These are phyloP conservation scores for Fusarium lyarnte DNA, from an alignment of 2,329 filamentous ascomycete genomes.

Conservation along the genomic window DNA sequence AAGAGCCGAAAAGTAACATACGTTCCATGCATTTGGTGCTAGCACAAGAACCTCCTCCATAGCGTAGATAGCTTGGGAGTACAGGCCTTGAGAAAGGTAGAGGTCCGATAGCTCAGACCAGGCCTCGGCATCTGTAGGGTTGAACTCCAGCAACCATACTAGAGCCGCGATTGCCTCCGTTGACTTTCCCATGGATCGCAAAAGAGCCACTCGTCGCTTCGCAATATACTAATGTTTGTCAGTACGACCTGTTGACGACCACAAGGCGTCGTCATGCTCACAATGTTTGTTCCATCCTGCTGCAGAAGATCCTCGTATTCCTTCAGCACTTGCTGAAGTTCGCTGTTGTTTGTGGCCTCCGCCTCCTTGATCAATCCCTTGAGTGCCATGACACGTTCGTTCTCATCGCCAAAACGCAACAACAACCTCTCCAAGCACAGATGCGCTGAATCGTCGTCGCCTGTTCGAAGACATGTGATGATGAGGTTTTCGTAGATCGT, in stretches of 20 bases:
- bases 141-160: slow-evolving; percentile 79
- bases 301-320: slow-evolving; percentile 81
- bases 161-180: slow-evolving; percentile 80
- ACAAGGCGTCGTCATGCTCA: slow-evolving; percentile 52
- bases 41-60: slow-evolving; percentile 90
- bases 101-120: slow-evolving; percentile 93
- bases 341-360: slow-evolving; percentile 71
- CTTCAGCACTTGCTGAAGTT: slow-evolving; percentile 74
- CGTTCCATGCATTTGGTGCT: slow-evolving; percentile 94
- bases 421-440: slow-evolving; percentile 79
- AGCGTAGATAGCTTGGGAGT: slow-evolving; percentile 84
- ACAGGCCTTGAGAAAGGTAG: slow-evolving; percentile 82
- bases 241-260: slow-evolving; percentile 20
- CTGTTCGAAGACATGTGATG: slow-evolving; percentile 82
- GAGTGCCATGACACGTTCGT: slow-evolving; percentile 88
- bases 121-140: slow-evolving; percentile 89
- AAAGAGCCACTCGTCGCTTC: slow-evolving; percentile 83
- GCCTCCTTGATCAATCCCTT: slow-evolving; percentile 87
- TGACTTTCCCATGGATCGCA: slow-evolving; percentile 76
- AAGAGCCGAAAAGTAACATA: slow-evolving; percentile 55
- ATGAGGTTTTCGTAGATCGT: slow-evolving; percentile 87
- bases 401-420: slow-evolving; percentile 81
- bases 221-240: slow-evolving; percentile 72
- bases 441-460: slow-evolving; percentile 81
- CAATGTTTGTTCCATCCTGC: slow-evolving; percentile 81